Evolutionary conservation across 1,139 yeast genomes (phyloP).

Genomic region (Saccharomyces hybrid): DNA sequence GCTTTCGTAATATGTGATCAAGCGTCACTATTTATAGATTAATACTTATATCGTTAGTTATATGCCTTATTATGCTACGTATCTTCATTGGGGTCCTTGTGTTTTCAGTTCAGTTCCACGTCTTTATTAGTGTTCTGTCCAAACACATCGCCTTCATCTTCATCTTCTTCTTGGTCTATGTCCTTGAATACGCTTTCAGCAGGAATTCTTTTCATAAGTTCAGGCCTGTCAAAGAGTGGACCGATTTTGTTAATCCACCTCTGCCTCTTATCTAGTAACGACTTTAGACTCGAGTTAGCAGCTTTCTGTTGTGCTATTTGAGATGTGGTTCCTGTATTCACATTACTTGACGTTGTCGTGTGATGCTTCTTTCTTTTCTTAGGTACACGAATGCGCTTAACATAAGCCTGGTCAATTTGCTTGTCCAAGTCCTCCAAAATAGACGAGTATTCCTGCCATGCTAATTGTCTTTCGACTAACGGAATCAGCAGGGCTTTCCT

Average conservation of each 20-base stretch:
- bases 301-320: conserved; percentile 42
- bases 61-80: not conserved
- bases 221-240: conserved; percentile 61
- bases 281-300: conserved; percentile 68
- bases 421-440: conserved; percentile 90
- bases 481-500: conserved; percentile 65
- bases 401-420: conserved; percentile 91
- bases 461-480: conserved; percentile 79
- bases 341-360: conserved; percentile 10
- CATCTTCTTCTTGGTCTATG: conserved; percentile 45
- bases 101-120: conserved; percentile 14
- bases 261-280: conserved; percentile 73
- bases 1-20: not conserved
- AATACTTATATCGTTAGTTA: not conserved
- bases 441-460: conserved; percentile 89
- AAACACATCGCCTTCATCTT: conserved; percentile 35
- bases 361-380: conserved; percentile 66
- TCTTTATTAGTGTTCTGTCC: conserved; percentile 26
- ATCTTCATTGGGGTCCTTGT: not conserved
- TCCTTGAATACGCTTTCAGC: conserved; percentile 53
- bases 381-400: conserved; percentile 76
- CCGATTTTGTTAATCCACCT: conserved; percentile 92
- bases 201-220: conserved; percentile 73
- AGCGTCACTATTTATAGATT: not conserved
- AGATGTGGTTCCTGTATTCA: conserved; percentile 34